A percentile compares a stretch with the other conserved stretches of the same genome.
phyloP scores from a whole-genome alignment of 805 yeast genomes.

The Wickerhamomyces rabaulensis region DNA sequence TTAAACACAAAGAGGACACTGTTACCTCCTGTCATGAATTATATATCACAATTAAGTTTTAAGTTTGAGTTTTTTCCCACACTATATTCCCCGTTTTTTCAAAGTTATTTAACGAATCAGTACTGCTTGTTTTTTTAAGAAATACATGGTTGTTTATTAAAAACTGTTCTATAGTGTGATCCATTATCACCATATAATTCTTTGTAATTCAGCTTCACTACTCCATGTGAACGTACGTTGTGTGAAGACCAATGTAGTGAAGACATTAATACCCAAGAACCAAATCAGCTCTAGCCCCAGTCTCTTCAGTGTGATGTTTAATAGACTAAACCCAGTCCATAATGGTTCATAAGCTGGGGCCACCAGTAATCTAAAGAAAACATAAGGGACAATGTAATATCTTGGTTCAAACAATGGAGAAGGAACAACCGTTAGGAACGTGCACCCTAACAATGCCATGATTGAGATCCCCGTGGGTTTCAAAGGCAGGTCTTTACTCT shows the following conservation, averaged over 20 bases:
- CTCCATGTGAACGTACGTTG: slow-evolving; percentile 64
- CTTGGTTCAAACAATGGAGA: slow-evolving; percentile 94
- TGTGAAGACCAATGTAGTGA: slow-evolving; percentile 52
- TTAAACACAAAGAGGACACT: background rate
- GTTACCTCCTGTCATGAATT: background rate
- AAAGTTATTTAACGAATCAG: background rate
- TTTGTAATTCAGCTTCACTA: slow-evolving; percentile 53
- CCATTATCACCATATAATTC: slow-evolving; percentile 79
- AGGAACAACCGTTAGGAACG: slow-evolving; percentile 64
- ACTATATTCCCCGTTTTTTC: background rate
- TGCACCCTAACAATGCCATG: slow-evolving; percentile 46
- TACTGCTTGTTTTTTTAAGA: background rate
- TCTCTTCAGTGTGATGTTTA: slow-evolving; percentile 28
- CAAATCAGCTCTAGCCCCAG: slow-evolving; percentile 54
- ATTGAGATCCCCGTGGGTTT: slow-evolving; percentile 43
- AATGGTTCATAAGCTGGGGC: slow-evolving; percentile 33
- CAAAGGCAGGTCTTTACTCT: slow-evolving; percentile 29
- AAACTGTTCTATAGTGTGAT: background rate
- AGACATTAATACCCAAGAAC: slow-evolving; percentile 51
- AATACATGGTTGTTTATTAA: background rate
- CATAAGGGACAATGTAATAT: slow-evolving; percentile 78
- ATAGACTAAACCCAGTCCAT: slow-evolving; percentile 12
- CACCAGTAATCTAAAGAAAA: slow-evolving; percentile 64
- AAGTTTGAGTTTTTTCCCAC: background rate
- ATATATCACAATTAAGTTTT: background rate